Base-by-base conservation (phyloP, 179 eudicot species). In the Spergularia azorica region DNA sequence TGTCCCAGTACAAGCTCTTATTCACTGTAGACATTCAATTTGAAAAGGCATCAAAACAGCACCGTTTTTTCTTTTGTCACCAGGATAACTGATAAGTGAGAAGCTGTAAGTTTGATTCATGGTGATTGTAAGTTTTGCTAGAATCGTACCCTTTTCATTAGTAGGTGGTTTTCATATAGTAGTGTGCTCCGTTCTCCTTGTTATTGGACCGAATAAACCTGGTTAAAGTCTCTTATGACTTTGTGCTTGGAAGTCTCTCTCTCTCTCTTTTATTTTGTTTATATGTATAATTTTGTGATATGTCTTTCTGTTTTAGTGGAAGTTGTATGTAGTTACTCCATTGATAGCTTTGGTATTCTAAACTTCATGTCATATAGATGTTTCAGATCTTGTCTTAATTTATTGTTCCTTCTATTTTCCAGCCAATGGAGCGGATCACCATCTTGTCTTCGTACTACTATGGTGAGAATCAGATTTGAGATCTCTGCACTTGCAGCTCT, bases 381-480 rank as follows among this genome's bases (percentile, higher is more conserved):
- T 46, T 18, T 60, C 9, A 55, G 26, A 67, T 20, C 13, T 68
- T 52, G 63, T 17, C 36, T 70, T 17, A 55, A 46, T 63, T 67
- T 32, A 66, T 61, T 71, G 12, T 16, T 39, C 3, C 57, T 67
- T 48, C 26, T 14, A 56, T 79, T 36, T 72, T 83, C 60, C 92
- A 95, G 98, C 98, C 98, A 10, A 75, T 86, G 36, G 97, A 95
- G 83, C 91, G 97, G 81, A 89, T 93, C 84, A 89, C 96, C 59
- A 93, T 95, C 74, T 67, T 87, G 63, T 95, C 97, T n/a, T 83
- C 98, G 9, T 95, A 93, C 87, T 95, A 90, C 81, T 93, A 93
- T 83, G 97, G 97, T 95, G 82, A 89, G 97, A 57, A 71, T 73
- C 63, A 11, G 59, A 18, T 41, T 17, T 62, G 67, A 15, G 17